Evolutionary conservation across 495 filamentous ascomycete species (phyloP), one percentile per base, ranked within the genome.

Genomic region (Talaromyces liani): DNA sequence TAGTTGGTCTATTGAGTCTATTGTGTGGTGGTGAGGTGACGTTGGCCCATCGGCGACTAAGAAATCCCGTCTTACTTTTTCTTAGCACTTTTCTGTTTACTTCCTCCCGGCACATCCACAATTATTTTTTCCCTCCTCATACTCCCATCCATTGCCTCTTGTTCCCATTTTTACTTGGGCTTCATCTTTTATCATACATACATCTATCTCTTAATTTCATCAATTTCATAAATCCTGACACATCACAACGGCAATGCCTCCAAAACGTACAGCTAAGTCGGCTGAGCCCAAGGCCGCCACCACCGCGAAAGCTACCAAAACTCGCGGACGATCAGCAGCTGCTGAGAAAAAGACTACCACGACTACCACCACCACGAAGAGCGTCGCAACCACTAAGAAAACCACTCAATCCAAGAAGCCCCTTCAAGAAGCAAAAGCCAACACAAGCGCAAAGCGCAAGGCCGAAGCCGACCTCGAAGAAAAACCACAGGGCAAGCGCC

Each of bases 381-480:
- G n/a, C n/a, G 20, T 36, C 25, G 41, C 58, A 27, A 31, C 20
- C 18, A 29, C 58, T 5, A 61, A 45, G 9, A 62, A 54, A 12
- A 54, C 60, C 12, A 20, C 56, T 20, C 56, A 62, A 16, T 22
- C 60, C 27, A 62, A 62, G 36, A 62, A 62, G 27, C 60, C 60
- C 29, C 58, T 60, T 29, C 58, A 60, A 47, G 60, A 62, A 62
- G 60, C 60, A 31, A 62, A 62, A 25, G 60, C 60, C 60, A 62
- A 62, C 47, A 62, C 60, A 8, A 62, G 60, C 60, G 45, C 39
- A 33, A 62, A 62, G 45, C 60, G 60, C 60, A 62, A 62, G 60
- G 60, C 60, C 29, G 60, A 51, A 18, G 60, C 39, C 9, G 45
- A 51, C 25, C 12, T 51, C n/a, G 60, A 62, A 10, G 60, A 62